Evolutionary conservation across 1,139 yeast genomes (phyloP), one percentile per base, ranked within the genome.

Genomic region (Meyerozyma carpophila): DNA sequence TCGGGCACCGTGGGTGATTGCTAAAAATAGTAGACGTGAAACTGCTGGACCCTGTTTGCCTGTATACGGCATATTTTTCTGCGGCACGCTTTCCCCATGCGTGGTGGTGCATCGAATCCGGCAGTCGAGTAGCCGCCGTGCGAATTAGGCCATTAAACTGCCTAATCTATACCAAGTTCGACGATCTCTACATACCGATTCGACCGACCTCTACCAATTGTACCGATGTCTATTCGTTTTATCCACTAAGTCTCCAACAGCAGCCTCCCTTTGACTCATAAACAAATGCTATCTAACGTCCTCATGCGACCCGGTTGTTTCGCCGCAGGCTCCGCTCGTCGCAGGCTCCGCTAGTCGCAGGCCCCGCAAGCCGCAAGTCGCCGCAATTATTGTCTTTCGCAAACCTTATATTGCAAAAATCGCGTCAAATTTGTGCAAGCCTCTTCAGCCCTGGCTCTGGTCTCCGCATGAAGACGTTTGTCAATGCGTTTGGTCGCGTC

Each of bases 331-430:
- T n/a, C n/a, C n/a, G n/a, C n/a, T n/a, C n/a, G n/a, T n/a, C n/a
- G n/a, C n/a, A n/a, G n/a, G n/a, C n/a, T n/a, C n/a, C n/a, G n/a
- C n/a, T n/a, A n/a, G n/a, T n/a, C n/a, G n/a, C n/a, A n/a, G n/a
- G n/a, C n/a, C n/a, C n/a, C n/a, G n/a, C n/a, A n/a, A 8, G 34
- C 34, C 14, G n/a, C n/a, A n/a, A n/a, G n/a, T 21, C 24, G 24
- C 24, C 20, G 8, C 10, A 13, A 14, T 16, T n/a, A 11, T 14
- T 14, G 34, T 31, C 5, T 13, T 31, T 13, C 34, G 14, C 10
- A 11, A 3, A 13, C 47, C 57, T 93, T 93, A 65, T 93, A 93
- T 45, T 78, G 79, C 45, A 91, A 79, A 59, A 93, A 93, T 47
- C 95, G 73, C 8, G 75, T 81, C 54, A 91, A 66, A 54, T 87